These are phyloP conservation scores for Ocimum tenuiflorum DNA, from an alignment of 257 asterid genomes.

Conservation along the genomic window DNA sequence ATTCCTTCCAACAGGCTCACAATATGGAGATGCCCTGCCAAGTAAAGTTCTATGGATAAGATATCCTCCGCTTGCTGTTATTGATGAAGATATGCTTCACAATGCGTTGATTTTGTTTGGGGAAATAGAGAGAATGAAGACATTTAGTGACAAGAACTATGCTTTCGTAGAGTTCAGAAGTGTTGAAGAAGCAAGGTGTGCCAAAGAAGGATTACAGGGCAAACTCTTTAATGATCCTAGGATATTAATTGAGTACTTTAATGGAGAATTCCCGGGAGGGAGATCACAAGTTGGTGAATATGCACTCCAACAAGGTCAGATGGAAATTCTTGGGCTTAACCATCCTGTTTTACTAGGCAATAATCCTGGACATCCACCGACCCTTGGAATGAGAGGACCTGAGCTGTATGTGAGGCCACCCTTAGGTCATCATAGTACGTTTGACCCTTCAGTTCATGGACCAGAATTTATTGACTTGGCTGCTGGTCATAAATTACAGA, in stretches of 20 bases:
- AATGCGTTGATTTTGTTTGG: slow-evolving; percentile 93
- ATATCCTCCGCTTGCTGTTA: slow-evolving; percentile 68
- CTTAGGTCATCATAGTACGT: slow-evolving; percentile 47
- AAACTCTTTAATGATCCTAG: slow-evolving; percentile 85
- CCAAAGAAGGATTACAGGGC: slow-evolving; percentile 92
- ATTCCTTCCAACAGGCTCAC: slow-evolving; percentile 43
- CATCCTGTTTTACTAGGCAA: slow-evolving; percentile 45
- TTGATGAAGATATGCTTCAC: slow-evolving; percentile 93
- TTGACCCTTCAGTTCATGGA: slow-evolving; percentile 43
- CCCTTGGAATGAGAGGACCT: slow-evolving; percentile 53
- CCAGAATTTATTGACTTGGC: slow-evolving; percentile 41
- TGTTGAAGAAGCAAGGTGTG: slow-evolving; percentile 86
- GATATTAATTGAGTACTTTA: slow-evolving; percentile 66
- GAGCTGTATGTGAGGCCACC: slow-evolving; percentile 46
- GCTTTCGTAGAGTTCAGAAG: slow-evolving; percentile 93
- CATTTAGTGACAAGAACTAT: slow-evolving; percentile 56
- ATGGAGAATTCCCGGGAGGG: slow-evolving; percentile 57
- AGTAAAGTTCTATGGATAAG: slow-evolving; percentile 67
- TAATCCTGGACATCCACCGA: slow-evolving; percentile 38
- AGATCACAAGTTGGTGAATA: slow-evolving; percentile 45
- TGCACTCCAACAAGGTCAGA: slow-evolving; percentile 54
- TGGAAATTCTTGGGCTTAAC: slow-evolving; percentile 54
- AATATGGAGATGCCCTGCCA: slow-evolving; percentile 45
- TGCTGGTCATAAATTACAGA: slow-evolving; percentile 39
- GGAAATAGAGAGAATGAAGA: slow-evolving; percentile 83